A percentile compares a stretch with the other conserved stretches of the same genome.
Evolutionary conservation across 202 grass and related monocot genomes (phyloP).

Genomic region (Alloteropsis angusta): DNA sequence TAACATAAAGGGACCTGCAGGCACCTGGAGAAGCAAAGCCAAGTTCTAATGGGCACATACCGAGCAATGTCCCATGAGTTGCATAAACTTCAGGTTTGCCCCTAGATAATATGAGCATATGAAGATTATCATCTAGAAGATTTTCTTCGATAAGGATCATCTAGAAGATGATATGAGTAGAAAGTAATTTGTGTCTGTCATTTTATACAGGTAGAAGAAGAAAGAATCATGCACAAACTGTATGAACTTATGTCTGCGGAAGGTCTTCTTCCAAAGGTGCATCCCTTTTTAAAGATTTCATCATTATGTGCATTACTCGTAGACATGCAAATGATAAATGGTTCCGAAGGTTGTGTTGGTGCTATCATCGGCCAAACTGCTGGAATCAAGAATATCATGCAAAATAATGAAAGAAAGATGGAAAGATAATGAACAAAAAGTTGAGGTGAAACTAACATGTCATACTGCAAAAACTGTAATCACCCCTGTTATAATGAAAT

Average conservation of each 20-base stretch:
- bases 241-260: slow-evolving; percentile 41
- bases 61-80: slow-evolving; percentile 26
- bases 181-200: neutral
- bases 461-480: neutral
- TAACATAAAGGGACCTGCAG: neutral
- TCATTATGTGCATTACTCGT: neutral
- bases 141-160: too few species aligned
- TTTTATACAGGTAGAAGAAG: slow-evolving; percentile 45
- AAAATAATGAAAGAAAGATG: neutral
- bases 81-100: slow-evolving; percentile 37
- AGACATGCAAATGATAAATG: neutral
- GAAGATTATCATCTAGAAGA: neutral
- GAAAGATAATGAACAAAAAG: neutral
- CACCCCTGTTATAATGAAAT: neutral
- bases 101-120: neutral
- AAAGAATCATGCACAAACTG: slow-evolving; percentile 49
- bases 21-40: slow-evolving; percentile 28
- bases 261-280: slow-evolving; percentile 49
- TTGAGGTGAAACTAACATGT: neutral
- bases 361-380: neutral
- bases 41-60: slow-evolving; percentile 29
- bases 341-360: neutral
- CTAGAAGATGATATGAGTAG: neutral
- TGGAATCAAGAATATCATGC: neutral
- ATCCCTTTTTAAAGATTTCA: neutral